Evolutionary conservation across 2,329 filamentous ascomycete species (phyloP), one percentile per base, ranked within the genome.

Genomic region (Clarireedia hainanense): DNA sequence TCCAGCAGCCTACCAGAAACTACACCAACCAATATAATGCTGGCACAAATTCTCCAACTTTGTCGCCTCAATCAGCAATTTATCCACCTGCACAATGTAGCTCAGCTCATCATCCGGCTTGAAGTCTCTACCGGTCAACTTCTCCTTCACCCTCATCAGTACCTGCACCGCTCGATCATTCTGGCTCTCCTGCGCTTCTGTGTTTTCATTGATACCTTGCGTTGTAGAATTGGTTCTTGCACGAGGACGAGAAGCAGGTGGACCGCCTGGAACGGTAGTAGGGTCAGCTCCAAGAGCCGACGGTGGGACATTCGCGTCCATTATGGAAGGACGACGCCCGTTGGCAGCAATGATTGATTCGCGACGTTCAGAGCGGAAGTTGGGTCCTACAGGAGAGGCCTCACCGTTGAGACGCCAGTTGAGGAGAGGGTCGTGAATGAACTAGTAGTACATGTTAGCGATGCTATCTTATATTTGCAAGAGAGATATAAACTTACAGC

Each of bases 1-100:
- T 34, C 10, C 2, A 12, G 9, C 10, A 34, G 30, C 10, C 30
- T 47, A 97, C 92, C 92, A 97, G 79, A 96, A 97, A 73, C 89
- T 95, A 74, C 92, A 97, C 92, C 92, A 97, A 61, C 94, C 94
- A 65, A 97, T 96, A 71, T 96, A 99, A 75, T 97, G 94, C 77
- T 97, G 94, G 70, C 94, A 99, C 59, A 99, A 76, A 71, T 97
- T 97, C 79, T 97, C 94, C 65, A 97, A 77, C 68, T 94, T 96
- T 6, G 94, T 99, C 23, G 94, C 94, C 75, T 99, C 92, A 59
- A 88, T 86, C 65, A 99, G 88, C 66, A 99, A 76, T 71, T 95
- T 92, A 72, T 96, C 92, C 5, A 99, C 95, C 74, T 99, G 94
- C 59, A 84, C 83, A 55, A 89, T 84, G 23, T 95, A 85, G 57